Conservation (phyloP, 129 eudicot genomes). For the Arctium lappa region DNA sequence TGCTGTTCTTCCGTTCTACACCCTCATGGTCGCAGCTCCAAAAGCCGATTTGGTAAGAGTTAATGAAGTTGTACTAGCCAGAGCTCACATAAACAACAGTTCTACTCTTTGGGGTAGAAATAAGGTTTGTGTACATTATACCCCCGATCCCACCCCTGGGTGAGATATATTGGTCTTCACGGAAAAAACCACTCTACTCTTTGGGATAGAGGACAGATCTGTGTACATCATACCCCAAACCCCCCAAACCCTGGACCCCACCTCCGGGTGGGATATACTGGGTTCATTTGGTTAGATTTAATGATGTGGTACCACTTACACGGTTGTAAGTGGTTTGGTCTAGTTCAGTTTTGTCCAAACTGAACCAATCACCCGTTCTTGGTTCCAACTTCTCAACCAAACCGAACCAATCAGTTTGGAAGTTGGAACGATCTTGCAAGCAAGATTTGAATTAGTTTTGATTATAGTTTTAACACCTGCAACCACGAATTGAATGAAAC, state of each 20-base stretch:
- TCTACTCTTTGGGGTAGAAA: background rate
- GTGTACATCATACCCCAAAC: background rate
- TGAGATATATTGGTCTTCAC: background rate
- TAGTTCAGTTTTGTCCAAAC: background rate
- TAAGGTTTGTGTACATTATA: background rate
- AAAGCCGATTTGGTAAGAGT: constrained; percentile 66
- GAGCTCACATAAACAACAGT: background rate
- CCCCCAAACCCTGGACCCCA: background rate
- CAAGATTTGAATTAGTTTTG: background rate
- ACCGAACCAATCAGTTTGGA: background rate
- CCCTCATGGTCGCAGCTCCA: constrained; percentile 94
- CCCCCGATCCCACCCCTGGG: background rate
- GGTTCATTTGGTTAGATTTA: background rate
- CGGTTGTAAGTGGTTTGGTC: background rate
- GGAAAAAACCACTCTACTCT: background rate
- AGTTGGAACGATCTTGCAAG: background rate
- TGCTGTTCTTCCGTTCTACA: constrained; percentile 93
- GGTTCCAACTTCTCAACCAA: background rate
- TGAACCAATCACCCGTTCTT: background rate
- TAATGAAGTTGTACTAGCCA: background rate
- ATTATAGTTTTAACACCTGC: background rate
- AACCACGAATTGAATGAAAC: background rate
- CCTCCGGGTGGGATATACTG: background rate
- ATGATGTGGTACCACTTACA: background rate
- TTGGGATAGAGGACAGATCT: background rate